Evolutionary conservation across 73 alveolate genomes (phyloP).

Genomic region (Diophrys sp.): DNA sequence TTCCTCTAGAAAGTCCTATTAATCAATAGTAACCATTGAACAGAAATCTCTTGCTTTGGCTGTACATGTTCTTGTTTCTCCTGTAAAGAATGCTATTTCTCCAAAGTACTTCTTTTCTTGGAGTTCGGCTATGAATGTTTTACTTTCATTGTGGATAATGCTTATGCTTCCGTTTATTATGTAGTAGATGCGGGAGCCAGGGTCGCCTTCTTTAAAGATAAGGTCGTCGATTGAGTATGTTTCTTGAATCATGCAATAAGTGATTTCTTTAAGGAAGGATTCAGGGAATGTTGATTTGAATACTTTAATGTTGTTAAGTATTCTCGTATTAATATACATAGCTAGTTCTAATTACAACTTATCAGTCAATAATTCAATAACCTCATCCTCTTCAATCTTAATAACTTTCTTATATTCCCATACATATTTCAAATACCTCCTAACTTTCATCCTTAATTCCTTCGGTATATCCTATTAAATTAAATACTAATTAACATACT

Average conservation of each 20-base stretch:
- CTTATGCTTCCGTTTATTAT: constrained; percentile 65
- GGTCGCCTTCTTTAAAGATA: constrained; percentile 57
- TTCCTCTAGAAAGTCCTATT: constrained; percentile 68
- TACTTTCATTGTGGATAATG: constrained; percentile 42
- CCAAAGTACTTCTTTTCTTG: constrained; percentile 57
- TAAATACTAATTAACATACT: constrained; percentile 51
- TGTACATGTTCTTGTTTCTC: constrained; percentile 29
- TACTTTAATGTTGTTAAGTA: constrained; percentile 21
- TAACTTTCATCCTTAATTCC: constrained; percentile 35
- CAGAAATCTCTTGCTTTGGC: constrained; percentile 63
- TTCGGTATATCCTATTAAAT: constrained; percentile 49
- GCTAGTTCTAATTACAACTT: constrained; percentile 48
- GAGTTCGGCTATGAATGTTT: constrained; percentile 57
- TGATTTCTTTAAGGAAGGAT: constrained; percentile 46
- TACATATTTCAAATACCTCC: constrained; percentile 61
- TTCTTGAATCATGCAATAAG: constrained; percentile 38
- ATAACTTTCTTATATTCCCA: constrained; percentile 49
- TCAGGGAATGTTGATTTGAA: constrained; percentile 40
- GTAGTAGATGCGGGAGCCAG: constrained; percentile 57
- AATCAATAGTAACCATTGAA: constrained; percentile 70
- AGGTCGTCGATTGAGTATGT: constrained; percentile 58
- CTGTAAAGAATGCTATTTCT: constrained; percentile 58
- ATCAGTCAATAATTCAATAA: constrained; percentile 58
- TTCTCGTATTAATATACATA: constrained; percentile 52
- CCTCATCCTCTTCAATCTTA: constrained; percentile 57